Evolutionary conservation across 1,139 yeast genomes (phyloP).

Genomic region (Yueomyces sp.): DNA sequence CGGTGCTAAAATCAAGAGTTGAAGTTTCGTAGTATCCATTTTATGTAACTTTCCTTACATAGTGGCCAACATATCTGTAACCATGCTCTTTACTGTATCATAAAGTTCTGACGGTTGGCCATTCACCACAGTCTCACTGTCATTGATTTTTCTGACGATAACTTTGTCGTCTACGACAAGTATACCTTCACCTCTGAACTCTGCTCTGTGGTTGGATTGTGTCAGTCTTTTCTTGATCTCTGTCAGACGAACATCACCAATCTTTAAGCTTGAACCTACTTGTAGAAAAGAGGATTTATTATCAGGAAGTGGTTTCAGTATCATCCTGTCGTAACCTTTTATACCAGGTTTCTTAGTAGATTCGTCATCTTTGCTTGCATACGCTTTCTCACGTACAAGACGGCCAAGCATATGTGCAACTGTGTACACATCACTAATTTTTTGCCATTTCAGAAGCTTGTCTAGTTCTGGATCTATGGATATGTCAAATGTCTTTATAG

Average conservation of each 20-base stretch:
- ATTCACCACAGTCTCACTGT: constrained; percentile 75
- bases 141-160: constrained; percentile 63
- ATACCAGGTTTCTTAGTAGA: constrained; percentile 7
- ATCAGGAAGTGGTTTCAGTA: constrained; percentile 16
- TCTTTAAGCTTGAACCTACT: constrained; percentile 37
- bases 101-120: constrained; percentile 70
- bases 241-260: constrained; percentile 81
- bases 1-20: too few species aligned
- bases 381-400: constrained; percentile 33
- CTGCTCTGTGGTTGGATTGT: constrained; percentile 56
- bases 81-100: constrained; percentile 65
- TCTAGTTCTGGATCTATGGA: constrained; percentile 57
- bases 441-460: constrained; percentile 69
- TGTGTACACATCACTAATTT: constrained; percentile 64
- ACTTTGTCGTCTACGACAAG: constrained; percentile 71
- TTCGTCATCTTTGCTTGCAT: not conserved
- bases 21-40: too few species aligned
- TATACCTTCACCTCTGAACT: constrained; percentile 87
- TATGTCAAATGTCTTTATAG: constrained; percentile 58
- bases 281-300: constrained; percentile 13
- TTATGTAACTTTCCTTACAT: constrained; percentile 4
- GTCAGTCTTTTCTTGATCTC: constrained; percentile 59
- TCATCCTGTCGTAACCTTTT: constrained; percentile 8
- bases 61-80: constrained; percentile 70
- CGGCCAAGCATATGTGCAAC: constrained; percentile 78